phyloP scores from a whole-genome alignment of 2,329 filamentous ascomycete species.

The Lasiodiplodia gonubiensis region DNA sequence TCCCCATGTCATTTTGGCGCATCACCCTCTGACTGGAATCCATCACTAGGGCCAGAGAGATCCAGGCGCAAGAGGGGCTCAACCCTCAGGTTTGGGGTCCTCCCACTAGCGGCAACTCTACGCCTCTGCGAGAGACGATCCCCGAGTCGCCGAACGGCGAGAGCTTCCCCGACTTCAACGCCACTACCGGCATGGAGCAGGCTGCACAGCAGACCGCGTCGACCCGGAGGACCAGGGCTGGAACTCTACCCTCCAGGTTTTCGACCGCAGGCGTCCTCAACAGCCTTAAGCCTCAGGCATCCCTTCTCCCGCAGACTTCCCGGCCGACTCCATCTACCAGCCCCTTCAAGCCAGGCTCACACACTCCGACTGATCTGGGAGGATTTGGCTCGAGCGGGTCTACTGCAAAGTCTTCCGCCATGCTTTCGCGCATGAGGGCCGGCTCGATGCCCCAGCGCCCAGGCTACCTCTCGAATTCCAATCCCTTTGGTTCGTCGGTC shows the following conservation, averaged over 20 bases:
- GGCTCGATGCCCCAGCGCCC: conserved; percentile 93
- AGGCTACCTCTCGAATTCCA: conserved; percentile 61
- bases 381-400: conserved; percentile 45
- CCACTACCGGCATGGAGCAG: conserved; percentile 67
- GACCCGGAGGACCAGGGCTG: conserved; percentile 82
- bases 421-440: conserved; percentile 84
- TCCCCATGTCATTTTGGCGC: conserved; percentile 26
- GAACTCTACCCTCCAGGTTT: conserved; percentile 94
- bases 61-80: conserved; percentile 94
- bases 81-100: conserved; percentile 82
- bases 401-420: conserved; percentile 58
- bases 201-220: conserved; percentile 48
- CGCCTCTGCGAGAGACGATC: conserved; percentile 94
- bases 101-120: conserved; percentile 94
- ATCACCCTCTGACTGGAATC: conserved; percentile 25
- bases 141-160: conserved; percentile 92
- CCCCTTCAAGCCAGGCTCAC: conserved; percentile 74
- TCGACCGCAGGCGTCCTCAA: conserved; percentile 73
- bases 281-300: conserved; percentile 61
- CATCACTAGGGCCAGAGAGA: conserved; percentile 79
- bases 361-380: conserved; percentile 45
- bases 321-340: conserved; percentile 85
- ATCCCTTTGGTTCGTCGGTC: conserved; percentile 84
- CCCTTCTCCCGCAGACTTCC: conserved; percentile 74
- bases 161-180: conserved; percentile 89